phyloP scores from a whole-genome alignment of 1,284 basidiomycete genomes.

The Trametes versicolor region DNA sequence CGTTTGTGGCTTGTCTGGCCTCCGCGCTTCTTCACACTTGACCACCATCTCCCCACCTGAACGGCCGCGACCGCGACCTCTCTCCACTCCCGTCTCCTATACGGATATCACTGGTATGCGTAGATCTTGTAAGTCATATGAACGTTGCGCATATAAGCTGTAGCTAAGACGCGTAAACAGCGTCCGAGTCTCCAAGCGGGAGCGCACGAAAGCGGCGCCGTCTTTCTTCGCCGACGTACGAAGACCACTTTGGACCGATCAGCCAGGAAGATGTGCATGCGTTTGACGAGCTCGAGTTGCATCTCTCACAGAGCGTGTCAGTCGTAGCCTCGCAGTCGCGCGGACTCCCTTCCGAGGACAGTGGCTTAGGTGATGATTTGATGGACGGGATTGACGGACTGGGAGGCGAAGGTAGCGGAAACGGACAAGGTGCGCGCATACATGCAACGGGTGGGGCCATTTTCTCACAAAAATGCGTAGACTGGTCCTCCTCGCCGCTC shows the following conservation, averaged over 20 bases:
- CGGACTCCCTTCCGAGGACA: constrained; percentile 17
- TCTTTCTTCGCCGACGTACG: constrained; percentile 76
- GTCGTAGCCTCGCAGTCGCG: constrained; percentile 11
- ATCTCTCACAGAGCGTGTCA: constrained; percentile 51
- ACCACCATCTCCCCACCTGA: not conserved
- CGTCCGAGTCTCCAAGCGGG: constrained; percentile 33
- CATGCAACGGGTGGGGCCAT: not conserved
- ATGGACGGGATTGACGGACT: constrained; percentile 4
- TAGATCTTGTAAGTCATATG: constrained; percentile 11
- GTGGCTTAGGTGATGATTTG: not conserved
- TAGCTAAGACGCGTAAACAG: not conserved
- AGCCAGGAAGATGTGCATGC: constrained; percentile 66
- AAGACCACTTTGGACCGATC: constrained; percentile 58
- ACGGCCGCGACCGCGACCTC: too few species aligned
- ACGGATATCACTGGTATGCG: not conserved
- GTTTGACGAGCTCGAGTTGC: constrained; percentile 63
- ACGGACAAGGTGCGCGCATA: constrained; percentile 27
- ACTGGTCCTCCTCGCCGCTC: constrained; percentile 29
- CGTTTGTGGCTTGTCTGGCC: constrained; percentile 14
- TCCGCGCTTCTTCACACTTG: constrained; percentile 6
- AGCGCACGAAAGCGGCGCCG: constrained; percentile 57
- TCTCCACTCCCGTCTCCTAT: not conserved
- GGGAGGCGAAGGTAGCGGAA: constrained; percentile 1
- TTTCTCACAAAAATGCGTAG: constrained; percentile 13
- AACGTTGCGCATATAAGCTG: not conserved